These are phyloP conservation scores for Calycina herbarum DNA, from an alignment of 2,329 filamentous ascomycete genomes.

Conservation along the genomic window DNA sequence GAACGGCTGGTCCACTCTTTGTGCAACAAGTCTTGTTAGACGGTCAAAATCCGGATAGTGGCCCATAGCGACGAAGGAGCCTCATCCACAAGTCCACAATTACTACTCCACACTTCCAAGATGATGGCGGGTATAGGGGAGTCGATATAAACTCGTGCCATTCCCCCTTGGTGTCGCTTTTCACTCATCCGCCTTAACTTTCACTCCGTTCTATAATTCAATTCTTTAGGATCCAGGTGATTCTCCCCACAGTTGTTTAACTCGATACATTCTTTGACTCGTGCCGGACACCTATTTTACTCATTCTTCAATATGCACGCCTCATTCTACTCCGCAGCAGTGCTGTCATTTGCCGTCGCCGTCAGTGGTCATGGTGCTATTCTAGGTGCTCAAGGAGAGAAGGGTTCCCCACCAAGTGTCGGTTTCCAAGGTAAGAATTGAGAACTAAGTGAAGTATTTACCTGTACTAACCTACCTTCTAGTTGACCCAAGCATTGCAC, in stretches of 20 bases:
- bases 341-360: slow-evolving; percentile 40
- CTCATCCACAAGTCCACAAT: background rate
- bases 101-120: slow-evolving; percentile 1
- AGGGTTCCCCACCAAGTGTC: slow-evolving; percentile 47
- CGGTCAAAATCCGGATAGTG: slow-evolving; percentile 21
- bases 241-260: slow-evolving; percentile 28
- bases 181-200: slow-evolving; percentile 23
- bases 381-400: slow-evolving; percentile 47
- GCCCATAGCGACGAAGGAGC: background rate
- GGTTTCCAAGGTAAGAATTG: slow-evolving; percentile 42
- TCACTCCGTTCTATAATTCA: slow-evolving; percentile 25
- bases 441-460: background rate
- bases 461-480: background rate
- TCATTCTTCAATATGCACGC: slow-evolving; percentile 41
- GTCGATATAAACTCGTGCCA: background rate
- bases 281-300: slow-evolving; percentile 37
- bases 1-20: slow-evolving; percentile 15
- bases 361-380: slow-evolving; percentile 49
- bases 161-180: slow-evolving; percentile 18
- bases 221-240: slow-evolving; percentile 31
- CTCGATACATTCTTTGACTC: slow-evolving; percentile 34
- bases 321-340: slow-evolving; percentile 35
- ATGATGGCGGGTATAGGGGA: slow-evolving; percentile 9
- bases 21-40: slow-evolving; percentile 26
- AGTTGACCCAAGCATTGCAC: slow-evolving; percentile 56